Evolutionary conservation across 768 basidiomycete genomes (phyloP).

Genomic region (Trametes gibbosa): DNA sequence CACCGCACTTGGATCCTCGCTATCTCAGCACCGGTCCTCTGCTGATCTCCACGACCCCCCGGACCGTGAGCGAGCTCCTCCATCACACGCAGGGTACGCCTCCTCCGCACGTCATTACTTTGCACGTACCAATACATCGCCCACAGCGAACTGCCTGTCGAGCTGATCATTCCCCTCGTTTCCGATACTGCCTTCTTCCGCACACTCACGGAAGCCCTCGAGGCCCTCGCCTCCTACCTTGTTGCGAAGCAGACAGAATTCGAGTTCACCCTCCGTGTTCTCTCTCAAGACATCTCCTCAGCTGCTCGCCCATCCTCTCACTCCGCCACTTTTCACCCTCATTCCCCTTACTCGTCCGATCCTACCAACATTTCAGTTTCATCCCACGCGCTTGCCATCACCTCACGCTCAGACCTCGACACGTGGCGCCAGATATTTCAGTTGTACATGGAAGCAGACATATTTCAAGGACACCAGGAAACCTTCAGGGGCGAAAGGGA

Average conservation of each 20-base stretch:
- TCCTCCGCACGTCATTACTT: slow-evolving; percentile 3
- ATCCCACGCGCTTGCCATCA: slow-evolving; percentile 9
- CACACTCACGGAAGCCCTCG: slow-evolving; percentile 59
- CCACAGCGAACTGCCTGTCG: slow-evolving; percentile 24
- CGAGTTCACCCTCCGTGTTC: slow-evolving; percentile 41
- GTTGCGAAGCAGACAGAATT: slow-evolving; percentile 50
- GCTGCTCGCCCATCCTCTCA: slow-evolving; percentile 34
- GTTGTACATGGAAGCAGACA: slow-evolving; percentile 79
- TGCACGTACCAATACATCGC: slow-evolving; percentile 6
- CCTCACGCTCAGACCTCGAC: slow-evolving; percentile 61
- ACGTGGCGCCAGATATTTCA: slow-evolving; percentile 90
- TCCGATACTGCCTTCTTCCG: slow-evolving; percentile 81
- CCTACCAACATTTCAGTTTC: slow-evolving; percentile 24
- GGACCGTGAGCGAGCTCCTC: not conserved
- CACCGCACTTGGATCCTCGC: not conserved
- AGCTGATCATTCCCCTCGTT: slow-evolving; percentile 76
- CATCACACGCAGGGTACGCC: not conserved
- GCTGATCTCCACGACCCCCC: not conserved
- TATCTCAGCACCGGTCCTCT: not conserved
- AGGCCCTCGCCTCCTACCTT: slow-evolving; percentile 54
- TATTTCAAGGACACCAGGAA: slow-evolving; percentile 77
- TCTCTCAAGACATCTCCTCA: slow-evolving; percentile 40
- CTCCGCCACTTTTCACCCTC: slow-evolving; percentile 33
- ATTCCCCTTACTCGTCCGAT: slow-evolving; percentile 28
- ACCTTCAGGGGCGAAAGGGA: slow-evolving; percentile 62